Percentiles rank a stretch among this genome's conserved stretches.
These are phyloP conservation scores for Linnemannia exigua DNA, from an alignment of 192 early-diverging fungal species.

Conservation along the genomic window DNA sequence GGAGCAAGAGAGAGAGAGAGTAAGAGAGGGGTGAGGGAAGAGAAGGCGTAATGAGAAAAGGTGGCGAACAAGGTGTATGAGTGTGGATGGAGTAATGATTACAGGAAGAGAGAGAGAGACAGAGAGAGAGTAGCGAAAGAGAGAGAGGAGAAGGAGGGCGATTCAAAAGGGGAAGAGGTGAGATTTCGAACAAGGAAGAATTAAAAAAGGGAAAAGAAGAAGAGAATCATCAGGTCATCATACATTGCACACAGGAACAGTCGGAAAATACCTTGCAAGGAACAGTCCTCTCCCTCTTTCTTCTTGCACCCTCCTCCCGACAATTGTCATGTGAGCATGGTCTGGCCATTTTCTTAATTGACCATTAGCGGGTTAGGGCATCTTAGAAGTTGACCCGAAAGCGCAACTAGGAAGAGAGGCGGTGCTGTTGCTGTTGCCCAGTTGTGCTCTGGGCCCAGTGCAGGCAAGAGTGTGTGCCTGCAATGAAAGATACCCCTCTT, in stretches of 20 bases:
- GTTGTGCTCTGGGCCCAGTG: not conserved
- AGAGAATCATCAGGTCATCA: not conserved
- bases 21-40: not conserved
- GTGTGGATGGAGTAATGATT: not conserved
- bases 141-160: not conserved
- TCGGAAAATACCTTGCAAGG: not conserved
- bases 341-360: not conserved
- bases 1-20: not conserved
- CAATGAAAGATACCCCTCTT: not conserved
- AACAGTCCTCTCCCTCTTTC: not conserved
- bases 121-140: not conserved
- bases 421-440: not conserved
- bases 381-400: not conserved
- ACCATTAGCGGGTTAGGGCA: not conserved
- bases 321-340: constrained; percentile 8
- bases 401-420: not conserved
- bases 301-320: too few relatives aligned
- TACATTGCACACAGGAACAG: not conserved
- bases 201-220: too few relatives aligned
- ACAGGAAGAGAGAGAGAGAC: not conserved
- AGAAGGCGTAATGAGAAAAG: too few relatives aligned
- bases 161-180: not conserved
- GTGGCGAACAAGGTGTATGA: too few relatives aligned
- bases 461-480: not conserved
- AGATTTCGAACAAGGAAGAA: constrained; percentile 7